Conservation (phyloP, 148 eudicot genomes). For the Diospyros kaki region DNA sequence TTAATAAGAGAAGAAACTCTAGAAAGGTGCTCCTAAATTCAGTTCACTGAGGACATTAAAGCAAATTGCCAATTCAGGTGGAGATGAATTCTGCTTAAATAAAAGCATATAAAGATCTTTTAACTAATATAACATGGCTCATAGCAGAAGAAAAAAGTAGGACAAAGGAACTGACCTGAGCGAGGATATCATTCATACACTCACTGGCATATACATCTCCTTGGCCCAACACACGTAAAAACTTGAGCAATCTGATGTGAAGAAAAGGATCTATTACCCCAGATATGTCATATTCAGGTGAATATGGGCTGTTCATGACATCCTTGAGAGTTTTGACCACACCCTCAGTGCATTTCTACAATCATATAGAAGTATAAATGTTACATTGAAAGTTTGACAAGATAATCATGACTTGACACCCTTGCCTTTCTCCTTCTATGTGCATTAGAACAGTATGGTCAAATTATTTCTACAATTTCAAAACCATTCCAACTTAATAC, state of each 20-base stretch:
- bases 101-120: background rate
- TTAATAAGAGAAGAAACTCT: too few relatives aligned
- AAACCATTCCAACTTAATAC: too few relatives aligned
- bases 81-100: too few relatives aligned
- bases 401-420: background rate
- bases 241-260: conserved; percentile 77
- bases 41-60: too few relatives aligned
- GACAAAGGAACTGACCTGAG: conserved; percentile 62
- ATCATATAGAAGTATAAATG: conserved; percentile 16
- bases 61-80: background rate
- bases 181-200: conserved; percentile 93
- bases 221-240: conserved; percentile 79
- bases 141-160: conserved; percentile 9
- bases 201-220: conserved; percentile 99
- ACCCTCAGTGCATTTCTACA: conserved; percentile 86
- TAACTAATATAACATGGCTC: background rate
- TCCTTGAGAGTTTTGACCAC: conserved; percentile 85
- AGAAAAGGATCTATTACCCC: conserved; percentile 97
- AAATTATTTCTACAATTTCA: background rate
- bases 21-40: background rate
- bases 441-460: background rate
- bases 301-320: conserved; percentile 88
- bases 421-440: background rate
- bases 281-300: conserved; percentile 91
- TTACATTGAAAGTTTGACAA: background rate